Base-by-base conservation (phyloP, 2,329 filamentous ascomycete genomes). In the Diplocarpon rosae region DNA sequence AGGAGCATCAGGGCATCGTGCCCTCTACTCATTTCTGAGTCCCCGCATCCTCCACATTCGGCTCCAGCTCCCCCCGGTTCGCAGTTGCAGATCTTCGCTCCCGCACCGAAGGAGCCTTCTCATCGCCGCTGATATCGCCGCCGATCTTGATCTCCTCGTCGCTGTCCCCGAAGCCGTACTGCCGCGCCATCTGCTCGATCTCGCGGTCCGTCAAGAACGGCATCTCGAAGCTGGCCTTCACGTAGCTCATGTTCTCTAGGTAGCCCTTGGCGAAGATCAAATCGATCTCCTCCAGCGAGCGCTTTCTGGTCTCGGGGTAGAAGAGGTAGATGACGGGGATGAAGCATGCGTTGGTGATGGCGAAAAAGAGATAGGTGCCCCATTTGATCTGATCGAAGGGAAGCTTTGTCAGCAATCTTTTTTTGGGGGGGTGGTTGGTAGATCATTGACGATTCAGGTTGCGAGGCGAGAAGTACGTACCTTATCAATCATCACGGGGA, bases 261-360 rank as follows among this genome's bases (percentile, higher is more conserved):
- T 67, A 68, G 10, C 74, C 75, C 65, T 78, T 78, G 57, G 70
- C 62, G 66, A 83, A 81, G 52, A 85, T 78, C 46, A 75, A 69
- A 56, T 85, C 80, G 62, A 85, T 77, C 59, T 85, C 80, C 61
- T 85, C 80, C 28, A 84, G 67, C 12, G 69, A 75, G 7, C 73
- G 70, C 51, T 61, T 57, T 54, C 69, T 66, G 3, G 75, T 76
- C 56, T 76, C 73, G 0, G 73, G 72, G 43, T 59, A 64, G 39
- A 60, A 59, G 49, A 63, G 56, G 53, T 62, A 65, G 48, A 66
- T 65, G 39, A 66, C 50, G 0, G 63, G 62, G 11, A 66, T 49
- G 51, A 66, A 65, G 36, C 50, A 59, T 11, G 62, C 61, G 45
- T 65, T 65, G 29, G 65, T 49, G 16, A 56, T 50, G 1, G 62